Evolutionary conservation across 1,284 basidiomycete species (phyloP).

Genomic region (Malassezia pachydermatis): DNA sequence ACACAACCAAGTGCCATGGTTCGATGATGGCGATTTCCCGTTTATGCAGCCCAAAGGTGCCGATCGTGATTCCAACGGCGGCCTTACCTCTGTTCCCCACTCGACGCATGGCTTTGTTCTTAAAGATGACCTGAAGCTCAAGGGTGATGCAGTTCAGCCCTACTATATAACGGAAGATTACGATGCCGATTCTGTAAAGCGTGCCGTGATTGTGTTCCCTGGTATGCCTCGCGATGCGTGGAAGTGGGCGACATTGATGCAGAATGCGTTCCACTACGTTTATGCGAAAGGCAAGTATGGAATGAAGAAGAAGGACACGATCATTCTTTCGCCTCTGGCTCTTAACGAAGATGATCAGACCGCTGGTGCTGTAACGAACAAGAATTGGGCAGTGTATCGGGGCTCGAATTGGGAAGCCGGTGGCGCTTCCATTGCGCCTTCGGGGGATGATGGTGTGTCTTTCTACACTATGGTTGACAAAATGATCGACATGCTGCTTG

Average conservation of each 20-base stretch:
- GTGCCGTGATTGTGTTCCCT: slow-evolving; percentile 31
- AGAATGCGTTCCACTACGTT: slow-evolving; percentile 32
- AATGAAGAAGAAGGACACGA: slow-evolving; percentile 23
- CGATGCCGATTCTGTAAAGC: slow-evolving; percentile 19
- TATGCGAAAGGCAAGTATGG: slow-evolving; percentile 25
- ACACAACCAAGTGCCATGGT: slow-evolving; percentile 7
- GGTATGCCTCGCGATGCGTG: slow-evolving; percentile 34
- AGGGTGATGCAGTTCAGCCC: slow-evolving; percentile 4
- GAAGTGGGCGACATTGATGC: slow-evolving; percentile 38
- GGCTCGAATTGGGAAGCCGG: slow-evolving; percentile 35
- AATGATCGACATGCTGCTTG: slow-evolving; percentile 29
- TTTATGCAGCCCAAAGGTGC: neutral
- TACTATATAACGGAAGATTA: slow-evolving; percentile 3
- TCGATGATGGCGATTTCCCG: slow-evolving; percentile 5
- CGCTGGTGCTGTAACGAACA: slow-evolving; percentile 23
- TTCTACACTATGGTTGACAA: slow-evolving; percentile 33
- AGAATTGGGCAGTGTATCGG: slow-evolving; percentile 3
- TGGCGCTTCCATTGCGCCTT: slow-evolving; percentile 21
- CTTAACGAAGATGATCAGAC: slow-evolving; percentile 28
- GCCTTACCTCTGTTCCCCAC: slow-evolving; percentile 9
- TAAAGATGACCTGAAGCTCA: slow-evolving; percentile 11
- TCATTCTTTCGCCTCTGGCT: slow-evolving; percentile 33
- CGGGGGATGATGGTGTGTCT: slow-evolving; percentile 3
- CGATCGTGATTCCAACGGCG: neutral
- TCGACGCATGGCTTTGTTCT: slow-evolving; percentile 15